phyloP scores from a whole-genome alignment of 768 basidiomycete genomes.

The Pleurotus ostreatus region DNA sequence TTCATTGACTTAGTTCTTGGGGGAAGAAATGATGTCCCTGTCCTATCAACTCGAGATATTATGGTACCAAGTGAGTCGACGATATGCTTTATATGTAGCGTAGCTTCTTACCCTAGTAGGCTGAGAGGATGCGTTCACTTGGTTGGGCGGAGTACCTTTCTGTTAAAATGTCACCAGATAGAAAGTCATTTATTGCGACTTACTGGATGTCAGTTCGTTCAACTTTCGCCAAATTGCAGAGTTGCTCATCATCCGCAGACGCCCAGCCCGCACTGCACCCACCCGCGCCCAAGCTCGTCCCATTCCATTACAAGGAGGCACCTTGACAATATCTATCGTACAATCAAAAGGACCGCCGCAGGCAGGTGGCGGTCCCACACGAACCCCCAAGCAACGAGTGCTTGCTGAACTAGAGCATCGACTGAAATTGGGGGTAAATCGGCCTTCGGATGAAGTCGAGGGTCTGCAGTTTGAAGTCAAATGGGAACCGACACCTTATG shows the following conservation, averaged over 20 bases:
- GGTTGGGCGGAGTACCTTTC: constrained; percentile 82
- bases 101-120: constrained; percentile 33
- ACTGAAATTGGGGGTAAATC: constrained; percentile 50
- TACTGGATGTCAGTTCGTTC: constrained; percentile 77
- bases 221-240: not conserved
- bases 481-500: constrained; percentile 74
- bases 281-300: constrained; percentile 22
- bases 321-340: constrained; percentile 67
- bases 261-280: constrained; percentile 27
- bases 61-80: constrained; percentile 57
- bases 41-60: constrained; percentile 91
- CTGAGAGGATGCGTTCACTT: constrained; percentile 70
- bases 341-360: constrained; percentile 39
- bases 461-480: constrained; percentile 60
- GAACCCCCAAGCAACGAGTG: constrained; percentile 49
- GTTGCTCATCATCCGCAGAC: constrained; percentile 22
- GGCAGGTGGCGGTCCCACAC: constrained; percentile 40
- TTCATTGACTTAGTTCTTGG: constrained; percentile 1
- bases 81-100: not conserved
- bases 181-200: constrained; percentile 65
- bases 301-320: constrained; percentile 65
- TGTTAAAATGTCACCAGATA: constrained; percentile 64
- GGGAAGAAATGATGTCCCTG: constrained; percentile 81
- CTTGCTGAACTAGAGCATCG: constrained; percentile 61
- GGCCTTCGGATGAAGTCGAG: constrained; percentile 75